Base-by-base conservation (phyloP, 129 eudicot species). In the Flaveria bidentis region DNA sequence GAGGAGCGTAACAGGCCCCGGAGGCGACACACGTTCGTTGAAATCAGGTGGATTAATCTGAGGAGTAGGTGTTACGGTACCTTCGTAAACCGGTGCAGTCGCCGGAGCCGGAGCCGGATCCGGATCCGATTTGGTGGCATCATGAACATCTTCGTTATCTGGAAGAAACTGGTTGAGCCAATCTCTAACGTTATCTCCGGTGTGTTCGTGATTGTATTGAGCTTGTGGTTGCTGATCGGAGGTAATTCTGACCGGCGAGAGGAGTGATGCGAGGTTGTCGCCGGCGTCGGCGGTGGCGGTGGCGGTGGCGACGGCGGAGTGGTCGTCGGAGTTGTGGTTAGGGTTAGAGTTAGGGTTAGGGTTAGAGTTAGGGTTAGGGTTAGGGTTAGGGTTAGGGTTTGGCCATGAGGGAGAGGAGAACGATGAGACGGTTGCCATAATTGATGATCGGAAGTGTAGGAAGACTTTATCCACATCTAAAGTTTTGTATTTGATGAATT, bases 371-470 rank as follows among this genome's bases (percentile, higher is more conserved):
- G 93, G 83, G 83, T 75, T 81, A 18, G 76, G 53, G 56, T 45
- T 26, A 18, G 76, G 83, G 82, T 71, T 80, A 51, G 93, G 83
- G 83, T 75, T 81, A 80, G 89, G 85, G 83, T 82, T 78, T 61
- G 85, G 81, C 67, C 76, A 80, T 9, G 87, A 70, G 9, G 93
- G 67, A 23, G 89, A 77, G 9, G 96, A 76, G 68, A 71, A 60
- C 16, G 87, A 56, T 0, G 93, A 87, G 66, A 86, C 78, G 23
- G 97, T 85, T 47, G 97, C 84, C 97, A 91, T 90, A 52, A 80
- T 39, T 55, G 58, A 16, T 53, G 80, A 74, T 17, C 52, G 69
- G 77, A 55, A 16, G 17, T 41, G 33, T 72, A 16, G 16, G 62
- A 45, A 52, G 75, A 76, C 49, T 79, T 79, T 49, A 79, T 63